Base-by-base conservation (phyloP, 2,329 filamentous ascomycete genomes). In the Pseudopyrenochaeta lycopersici region DNA sequence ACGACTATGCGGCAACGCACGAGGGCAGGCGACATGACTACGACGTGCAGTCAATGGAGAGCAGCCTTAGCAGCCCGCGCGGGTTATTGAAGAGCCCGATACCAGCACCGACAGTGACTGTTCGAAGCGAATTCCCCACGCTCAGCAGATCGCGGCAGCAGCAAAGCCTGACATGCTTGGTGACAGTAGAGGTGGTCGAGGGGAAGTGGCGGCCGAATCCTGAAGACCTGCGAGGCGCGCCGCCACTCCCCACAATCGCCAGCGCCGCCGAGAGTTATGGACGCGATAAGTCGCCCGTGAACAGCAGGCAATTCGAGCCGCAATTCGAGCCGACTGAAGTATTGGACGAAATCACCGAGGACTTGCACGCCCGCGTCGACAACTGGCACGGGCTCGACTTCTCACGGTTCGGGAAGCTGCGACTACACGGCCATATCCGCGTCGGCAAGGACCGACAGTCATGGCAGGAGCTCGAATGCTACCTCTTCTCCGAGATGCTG, bases 341-440 rank as follows among this genome's bases (percentile, higher is more conserved):
- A 4, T 75, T 98, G 52, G 89, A 95, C 49, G 88, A 94, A 61
- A 90, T 95, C 70, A 96, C 93, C 0, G 91, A 97, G 69, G 91
- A 88, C 58, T 79, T 99, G 53, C 88, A 91, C 52, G 86, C 81
- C 40, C 88, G 93, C n/a, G 95, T 99, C 10, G 95, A 99, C 68
- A 97, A 98, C 66, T 99, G 95, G 95, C 95, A 99, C 73, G 94
- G 95, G 0, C 82, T 99, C 17, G 94, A 98, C 71, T 97, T 97
- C 70, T 86, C 87, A 70, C 86, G 91, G 84, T 99, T 99, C 72
- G 95, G 95, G 58, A 96, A 95, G 72, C 83, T 99, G 62, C 88
- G 93, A 29, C 81, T 98, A 29, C 93, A 97, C 68, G 94, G 92
- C 23, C 93, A 90, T 2, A 86, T 99, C 52, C 88, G 91, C 47